These are phyloP conservation scores for Cyathus striatus DNA, from an alignment of 768 basidiomycete genomes.

Conservation along the genomic window DNA sequence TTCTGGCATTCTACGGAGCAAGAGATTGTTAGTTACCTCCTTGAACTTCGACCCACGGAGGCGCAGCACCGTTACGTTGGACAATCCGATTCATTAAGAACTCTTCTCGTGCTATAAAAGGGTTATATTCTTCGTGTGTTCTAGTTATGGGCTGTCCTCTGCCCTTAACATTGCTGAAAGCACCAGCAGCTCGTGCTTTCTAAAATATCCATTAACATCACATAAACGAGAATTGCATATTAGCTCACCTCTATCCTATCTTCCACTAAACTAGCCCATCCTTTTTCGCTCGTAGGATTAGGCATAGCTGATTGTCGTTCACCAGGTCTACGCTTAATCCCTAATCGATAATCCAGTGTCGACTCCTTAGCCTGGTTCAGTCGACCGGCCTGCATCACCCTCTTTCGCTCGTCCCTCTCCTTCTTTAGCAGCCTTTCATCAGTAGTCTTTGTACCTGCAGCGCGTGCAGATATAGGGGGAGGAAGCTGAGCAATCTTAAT, in stretches of 20 bases:
- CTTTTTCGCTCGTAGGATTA: slow-evolving; percentile 63
- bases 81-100: slow-evolving; percentile 85
- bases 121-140: slow-evolving; percentile 38
- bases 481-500: slow-evolving; percentile 49
- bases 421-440: slow-evolving; percentile 35
- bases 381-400: slow-evolving; percentile 47
- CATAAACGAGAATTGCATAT: neutral
- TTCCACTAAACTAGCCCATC: slow-evolving; percentile 73
- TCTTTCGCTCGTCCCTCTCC: slow-evolving; percentile 47
- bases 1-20: neutral
- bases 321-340: slow-evolving; percentile 41
- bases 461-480: slow-evolving; percentile 15
- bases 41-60: slow-evolving; percentile 85
- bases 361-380: slow-evolving; percentile 63
- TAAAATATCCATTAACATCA: slow-evolving; percentile 15
- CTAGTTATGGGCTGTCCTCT: slow-evolving; percentile 39
- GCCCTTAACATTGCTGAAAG: slow-evolving; percentile 71
- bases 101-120: slow-evolving; percentile 69
- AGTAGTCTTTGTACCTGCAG: slow-evolving; percentile 7
- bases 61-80: slow-evolving; percentile 74
- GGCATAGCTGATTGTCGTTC: slow-evolving; percentile 19
- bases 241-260: slow-evolving; percentile 67
- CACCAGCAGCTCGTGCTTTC: slow-evolving; percentile 63
- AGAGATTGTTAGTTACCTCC: slow-evolving; percentile 38
- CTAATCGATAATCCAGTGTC: slow-evolving; percentile 72